Evolutionary conservation across 2,329 filamentous ascomycete species (phyloP).

Genomic region (Fusarium sp.): DNA sequence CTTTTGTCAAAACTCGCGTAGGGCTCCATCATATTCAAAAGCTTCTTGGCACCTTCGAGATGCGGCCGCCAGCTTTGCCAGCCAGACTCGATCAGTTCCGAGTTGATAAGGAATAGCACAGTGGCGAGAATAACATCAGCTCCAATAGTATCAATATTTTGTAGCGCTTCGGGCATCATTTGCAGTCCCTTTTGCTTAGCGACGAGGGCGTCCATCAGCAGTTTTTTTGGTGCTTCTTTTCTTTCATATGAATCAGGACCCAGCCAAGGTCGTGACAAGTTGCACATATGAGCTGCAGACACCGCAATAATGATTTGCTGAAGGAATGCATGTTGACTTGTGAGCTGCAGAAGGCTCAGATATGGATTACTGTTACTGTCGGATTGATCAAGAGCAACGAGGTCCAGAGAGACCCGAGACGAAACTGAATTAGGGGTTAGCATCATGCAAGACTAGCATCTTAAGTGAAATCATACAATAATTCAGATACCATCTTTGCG

Average conservation of each 20-base stretch:
- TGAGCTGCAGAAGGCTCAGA: constrained; percentile 59
- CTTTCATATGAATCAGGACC: constrained; percentile 51
- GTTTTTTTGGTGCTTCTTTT: constrained; percentile 48
- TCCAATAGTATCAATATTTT: constrained; percentile 55
- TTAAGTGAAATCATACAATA: constrained; percentile 53
- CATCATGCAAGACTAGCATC: constrained; percentile 2
- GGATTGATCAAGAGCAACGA: constrained; percentile 62
- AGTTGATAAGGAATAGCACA: constrained; percentile 65
- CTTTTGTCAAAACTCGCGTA: constrained; percentile 52
- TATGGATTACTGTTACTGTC: constrained; percentile 62
- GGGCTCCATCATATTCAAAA: constrained; percentile 59
- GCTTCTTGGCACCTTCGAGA: constrained; percentile 60
- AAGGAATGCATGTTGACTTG: constrained; percentile 58
- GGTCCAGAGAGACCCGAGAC: constrained; percentile 65
- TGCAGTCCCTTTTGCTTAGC: constrained; percentile 62
- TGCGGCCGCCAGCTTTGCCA: constrained; percentile 63
- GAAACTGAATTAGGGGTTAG: constrained; percentile 56
- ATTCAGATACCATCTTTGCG: constrained; percentile 57
- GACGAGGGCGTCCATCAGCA: constrained; percentile 59
- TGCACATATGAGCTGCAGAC: constrained; percentile 64
- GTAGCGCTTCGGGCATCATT: constrained; percentile 58
- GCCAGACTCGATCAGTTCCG: constrained; percentile 65
- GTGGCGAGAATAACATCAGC: constrained; percentile 61
- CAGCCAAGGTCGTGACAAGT: constrained; percentile 45
- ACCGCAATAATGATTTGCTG: constrained; percentile 64